Evolutionary conservation across 345 rosid species (phyloP), one percentile per base, ranked within the genome.

Genomic region (Adansonia digitata): DNA sequence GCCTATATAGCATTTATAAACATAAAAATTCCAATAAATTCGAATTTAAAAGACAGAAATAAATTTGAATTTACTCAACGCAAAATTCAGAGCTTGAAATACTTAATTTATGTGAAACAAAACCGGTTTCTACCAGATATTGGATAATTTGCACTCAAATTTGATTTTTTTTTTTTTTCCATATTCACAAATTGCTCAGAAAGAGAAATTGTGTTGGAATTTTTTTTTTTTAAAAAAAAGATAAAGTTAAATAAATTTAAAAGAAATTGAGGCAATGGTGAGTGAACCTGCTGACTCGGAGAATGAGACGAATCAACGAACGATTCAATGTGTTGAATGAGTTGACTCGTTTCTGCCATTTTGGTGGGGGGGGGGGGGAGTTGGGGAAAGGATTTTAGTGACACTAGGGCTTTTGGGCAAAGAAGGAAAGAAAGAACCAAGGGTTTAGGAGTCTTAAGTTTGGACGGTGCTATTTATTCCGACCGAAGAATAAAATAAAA

Each of bases 241-340:
- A n/a, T n/a, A n/a, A n/a, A n/a, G n/a, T n/a, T n/a, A n/a, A 68
- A 48, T 37, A 43, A 29, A 35, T 29, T 39, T 52, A 17, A 68
- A n/a, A 66, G 56, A 78, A 52, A 27, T 49, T 7, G 48, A 9
- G 31, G 49, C 29, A 57, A 40, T 9, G 1, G 8, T 29, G 57
- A 18, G 5, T 65, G 75, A 42, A 93, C 97, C 90, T 91, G 96
- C 49, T 86, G 87, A 56, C 78, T 37, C 43, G 85, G 73, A 71
- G 94, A 82, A 64, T 86, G 85, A 72, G 94, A 80, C 2, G 82
- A 66, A 71, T 89, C 91, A 40, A 92, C 88, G 77, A 78, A 92
- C 31, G 89, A 78, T 77, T 89, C 97, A 67, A 92, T 80, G 83
- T 88, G 81, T 64, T 68, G 89, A 79, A 77, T 81, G 77, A 92